Evolutionary conservation across 1,284 basidiomycete species (phyloP), one percentile per base, ranked within the genome.

Genomic region (Tylopilus sp.): DNA sequence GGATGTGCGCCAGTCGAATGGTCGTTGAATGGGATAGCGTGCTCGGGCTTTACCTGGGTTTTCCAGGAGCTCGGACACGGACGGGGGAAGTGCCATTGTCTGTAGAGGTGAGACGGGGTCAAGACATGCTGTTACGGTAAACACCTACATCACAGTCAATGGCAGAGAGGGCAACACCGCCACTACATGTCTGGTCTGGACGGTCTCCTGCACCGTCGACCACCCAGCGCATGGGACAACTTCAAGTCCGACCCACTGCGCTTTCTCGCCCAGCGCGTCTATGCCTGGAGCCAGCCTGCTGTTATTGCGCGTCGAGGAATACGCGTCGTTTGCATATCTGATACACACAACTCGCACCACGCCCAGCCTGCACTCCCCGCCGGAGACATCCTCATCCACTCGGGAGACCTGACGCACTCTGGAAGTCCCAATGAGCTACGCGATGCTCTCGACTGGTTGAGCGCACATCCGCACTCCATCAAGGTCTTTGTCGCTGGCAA

Each of bases 1-100:
- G 5, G 57, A 51, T 1, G 22, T 56, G 42, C 53, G 57, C 53
- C 57, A 59, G 39, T 56, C 26, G 37, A 26, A 46, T 14, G 60
- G 45, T 20, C 50, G 33, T 13, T 50, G 40, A 5, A 51, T 51
- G 25, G 57, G 57, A 28, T 56, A 59, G 4, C 42, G 57, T 1
- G 35, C 48, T 10, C 44, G 20, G 4, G 32, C 31, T 42, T 39
- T 26, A 7, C 13, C 26, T 43, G 36, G 48, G 19, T 56, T 17
- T 14, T 25, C 39, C 5, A 60, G 49, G 40, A 60, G 59, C 17
- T 50, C 49, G 1, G 52, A 46, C 25, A 58, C 36, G 32, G 41
- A 15, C n/a, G 56, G 56, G 25, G 58, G 56, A 11, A 61, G 59
- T 11, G 28, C 6, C 28, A 7, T 35, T 9, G 22, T 50, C 26